Conservation (phyloP, 2,329 filamentous ascomycete genomes). For the Calonectria pteridis region DNA sequence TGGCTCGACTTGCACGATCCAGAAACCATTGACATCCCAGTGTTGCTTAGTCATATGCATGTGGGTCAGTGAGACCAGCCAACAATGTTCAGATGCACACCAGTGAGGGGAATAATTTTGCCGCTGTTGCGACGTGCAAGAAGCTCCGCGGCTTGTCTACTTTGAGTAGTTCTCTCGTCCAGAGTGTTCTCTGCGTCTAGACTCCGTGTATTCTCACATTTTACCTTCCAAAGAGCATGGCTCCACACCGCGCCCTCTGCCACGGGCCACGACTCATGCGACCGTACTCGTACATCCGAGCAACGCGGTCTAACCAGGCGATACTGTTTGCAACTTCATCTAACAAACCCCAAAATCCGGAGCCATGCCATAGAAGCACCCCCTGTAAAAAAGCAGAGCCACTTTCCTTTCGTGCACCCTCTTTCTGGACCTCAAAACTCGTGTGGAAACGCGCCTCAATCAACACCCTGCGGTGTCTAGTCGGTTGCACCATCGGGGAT, state of each 20-base stretch:
- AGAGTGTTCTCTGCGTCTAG: background rate
- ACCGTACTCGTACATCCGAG: background rate
- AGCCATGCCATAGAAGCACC: background rate
- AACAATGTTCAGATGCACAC: too few relatives aligned
- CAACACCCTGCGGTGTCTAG: conserved; percentile 67
- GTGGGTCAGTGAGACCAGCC: too few relatives aligned
- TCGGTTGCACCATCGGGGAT: conserved; percentile 68
- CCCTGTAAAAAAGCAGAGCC: background rate
- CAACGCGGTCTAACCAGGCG: background rate
- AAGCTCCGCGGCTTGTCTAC: too few relatives aligned
- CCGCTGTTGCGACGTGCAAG: too few relatives aligned
- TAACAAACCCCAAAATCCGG: background rate
- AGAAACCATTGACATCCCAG: too few relatives aligned
- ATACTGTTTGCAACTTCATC: background rate
- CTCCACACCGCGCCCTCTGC: background rate
- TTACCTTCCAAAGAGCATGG: background rate
- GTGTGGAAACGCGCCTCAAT: conserved; percentile 64
- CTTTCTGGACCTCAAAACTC: conserved; percentile 49
- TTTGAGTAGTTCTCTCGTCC: background rate
- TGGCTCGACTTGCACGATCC: too few relatives aligned
- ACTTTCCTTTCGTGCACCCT: background rate
- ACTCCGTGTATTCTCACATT: background rate
- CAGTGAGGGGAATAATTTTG: too few relatives aligned
- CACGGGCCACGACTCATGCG: background rate
- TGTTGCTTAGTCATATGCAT: too few relatives aligned